Evolutionary conservation across 805 yeast genomes (phyloP).

Genomic region (Millerozyma miso): DNA sequence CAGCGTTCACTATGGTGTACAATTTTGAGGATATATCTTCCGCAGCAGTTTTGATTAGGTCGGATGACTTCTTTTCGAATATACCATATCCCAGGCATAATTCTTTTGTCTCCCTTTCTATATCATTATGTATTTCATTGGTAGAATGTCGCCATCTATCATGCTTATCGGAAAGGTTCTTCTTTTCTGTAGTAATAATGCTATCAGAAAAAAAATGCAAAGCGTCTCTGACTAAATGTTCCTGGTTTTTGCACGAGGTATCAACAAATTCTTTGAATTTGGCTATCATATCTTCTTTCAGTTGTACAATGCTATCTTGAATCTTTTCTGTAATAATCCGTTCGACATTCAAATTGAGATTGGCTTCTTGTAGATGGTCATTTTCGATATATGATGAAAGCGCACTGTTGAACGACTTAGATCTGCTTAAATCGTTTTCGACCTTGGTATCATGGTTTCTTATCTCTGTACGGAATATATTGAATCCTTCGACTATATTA

Average conservation of each 20-base stretch:
- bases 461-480: neutral
- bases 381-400: slow-evolving; percentile 12
- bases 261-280: slow-evolving; percentile 5
- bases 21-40: slow-evolving; percentile 6
- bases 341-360: neutral
- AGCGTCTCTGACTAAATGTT: slow-evolving; percentile 7
- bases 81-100: neutral
- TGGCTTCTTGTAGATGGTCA: slow-evolving; percentile 9
- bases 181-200: slow-evolving; percentile 5
- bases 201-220: slow-evolving; percentile 6
- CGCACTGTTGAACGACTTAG: slow-evolving; percentile 11
- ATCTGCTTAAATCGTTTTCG: slow-evolving; percentile 8
- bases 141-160: slow-evolving; percentile 10
- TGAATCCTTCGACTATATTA: neutral
- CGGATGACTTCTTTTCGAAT: slow-evolving; percentile 3
- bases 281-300: slow-evolving; percentile 1
- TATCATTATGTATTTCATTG: slow-evolving; percentile 7
- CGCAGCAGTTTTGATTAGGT: slow-evolving; percentile 6
- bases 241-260: slow-evolving; percentile 4
- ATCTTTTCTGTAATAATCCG: slow-evolving; percentile 4
- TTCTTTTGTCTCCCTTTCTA: slow-evolving; percentile 3
- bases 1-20: slow-evolving; percentile 6
- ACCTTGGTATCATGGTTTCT: slow-evolving; percentile 1
- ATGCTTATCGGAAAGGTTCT: slow-evolving; percentile 6
- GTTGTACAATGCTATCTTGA: slow-evolving; percentile 1